Base-by-base conservation (phyloP, 2,329 filamentous ascomycete species). In the Rhynchosporium secalis region DNA sequence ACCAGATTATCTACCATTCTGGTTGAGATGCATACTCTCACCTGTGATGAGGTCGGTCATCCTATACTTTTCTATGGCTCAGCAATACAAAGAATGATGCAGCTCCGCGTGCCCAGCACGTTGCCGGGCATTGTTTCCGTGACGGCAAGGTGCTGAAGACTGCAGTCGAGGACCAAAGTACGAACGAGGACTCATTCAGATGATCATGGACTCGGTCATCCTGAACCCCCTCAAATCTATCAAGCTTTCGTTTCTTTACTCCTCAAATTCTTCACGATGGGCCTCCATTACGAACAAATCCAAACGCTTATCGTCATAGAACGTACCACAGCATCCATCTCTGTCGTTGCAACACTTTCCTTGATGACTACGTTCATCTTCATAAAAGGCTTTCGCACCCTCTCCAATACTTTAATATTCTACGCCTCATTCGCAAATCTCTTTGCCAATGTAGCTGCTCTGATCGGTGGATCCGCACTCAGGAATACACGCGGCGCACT, bases 311-410 rank as follows among this genome's bases (percentile, higher is more conserved):
- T 80, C 65, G 75, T 83, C 63, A 83, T 89, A 56, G 89, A 92
- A 74, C 82, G 90, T 45, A 77, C 82, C 13, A 86, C 87, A 70
- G 93, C 90, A 0, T 81, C 86, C 10, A 76, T 92, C 49, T 94
- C 90, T 0, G 75, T 94, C 0, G 58, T 88, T 1, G 89, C 88
- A 61, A 90, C 87, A 33, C 69, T 89, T 33, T 83, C 92, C 72
- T 87, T 92, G 69, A 85, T 94, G 57, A 69, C 78, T 57, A 92
- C 89, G 1, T 95, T 93, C 71, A 76, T 83, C 36, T 75, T 76
- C n/a, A 90, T 87, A 38, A 82, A 81, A 31, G 81, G 82, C 4
- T 94, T 94, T 72, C 87, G 90, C 70, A 93, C 92, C 69, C 88
- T 90, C 15, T 92, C 93, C 75, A 95, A 95, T 72, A 83, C 68